Conservation (phyloP, 1,139 yeast species). For the Eremothecium coryli region DNA sequence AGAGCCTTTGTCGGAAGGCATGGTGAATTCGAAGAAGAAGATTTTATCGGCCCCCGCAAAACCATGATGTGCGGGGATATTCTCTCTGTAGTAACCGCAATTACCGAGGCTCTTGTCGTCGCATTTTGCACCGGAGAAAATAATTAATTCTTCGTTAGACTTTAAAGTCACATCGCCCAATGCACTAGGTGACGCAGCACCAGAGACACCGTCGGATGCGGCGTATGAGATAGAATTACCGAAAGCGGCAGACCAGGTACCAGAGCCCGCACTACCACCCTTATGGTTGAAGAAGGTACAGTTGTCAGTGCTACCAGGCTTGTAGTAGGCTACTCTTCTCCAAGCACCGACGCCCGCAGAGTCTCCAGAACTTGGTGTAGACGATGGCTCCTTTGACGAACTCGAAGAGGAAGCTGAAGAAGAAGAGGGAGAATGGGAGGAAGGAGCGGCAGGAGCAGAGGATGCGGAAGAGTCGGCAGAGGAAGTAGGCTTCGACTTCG, state of each 20-base stretch:
- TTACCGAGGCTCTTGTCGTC: conserved; percentile 40
- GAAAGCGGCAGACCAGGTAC: conserved; percentile 73
- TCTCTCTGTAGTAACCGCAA: conserved; percentile 83
- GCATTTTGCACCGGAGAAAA: conserved; percentile 66
- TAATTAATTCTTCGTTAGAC: conserved; percentile 69
- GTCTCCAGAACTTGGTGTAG: conserved; percentile 30
- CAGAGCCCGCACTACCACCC: conserved; percentile 76
- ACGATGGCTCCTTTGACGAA: conserved; percentile 8
- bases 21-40: conserved; percentile 61
- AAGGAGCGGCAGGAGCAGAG: conserved; percentile 16
- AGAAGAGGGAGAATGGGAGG: conserved; percentile 12
- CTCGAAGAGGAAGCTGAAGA: conserved; percentile 8
- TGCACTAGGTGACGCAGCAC: conserved; percentile 53
- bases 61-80: conserved; percentile 67
- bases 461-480: conserved; percentile 11
- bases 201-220: conserved; percentile 59
- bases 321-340: conserved; percentile 66
- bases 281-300: conserved; percentile 74
- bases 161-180: conserved; percentile 54
- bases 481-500: conserved; percentile 8
- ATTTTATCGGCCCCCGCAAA: conserved; percentile 56
- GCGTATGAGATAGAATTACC: conserved; percentile 85
- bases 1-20: conserved; percentile 45
- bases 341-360: conserved; percentile 43
- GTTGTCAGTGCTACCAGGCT: conserved; percentile 56